Conservation (phyloP, 2,329 filamentous ascomycete genomes). For the Trichophyton schoenleinii region DNA sequence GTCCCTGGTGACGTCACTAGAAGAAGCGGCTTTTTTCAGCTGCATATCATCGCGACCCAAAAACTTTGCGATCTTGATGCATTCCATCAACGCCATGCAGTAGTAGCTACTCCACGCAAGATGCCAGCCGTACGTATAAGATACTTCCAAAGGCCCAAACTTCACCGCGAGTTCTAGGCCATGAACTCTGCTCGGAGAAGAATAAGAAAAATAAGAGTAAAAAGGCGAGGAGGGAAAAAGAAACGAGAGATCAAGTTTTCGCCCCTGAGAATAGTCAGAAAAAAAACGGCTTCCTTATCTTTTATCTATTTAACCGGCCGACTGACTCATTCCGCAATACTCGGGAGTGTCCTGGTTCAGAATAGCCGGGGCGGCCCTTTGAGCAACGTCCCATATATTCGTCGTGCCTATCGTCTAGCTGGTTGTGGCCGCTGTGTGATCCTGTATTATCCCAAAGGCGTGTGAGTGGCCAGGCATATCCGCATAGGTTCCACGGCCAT, state of each 20-base stretch:
- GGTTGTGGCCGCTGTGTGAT: neutral
- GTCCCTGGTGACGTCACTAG: neutral
- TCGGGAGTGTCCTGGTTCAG: neutral
- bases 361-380: neutral
- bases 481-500: neutral
- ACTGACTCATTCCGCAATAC: neutral
- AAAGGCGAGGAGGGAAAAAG: neutral
- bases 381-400: neutral
- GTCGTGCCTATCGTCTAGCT: neutral
- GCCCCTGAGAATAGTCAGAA: neutral
- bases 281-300: neutral
- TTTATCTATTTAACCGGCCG: neutral
- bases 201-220: neutral
- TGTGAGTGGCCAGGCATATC: neutral
- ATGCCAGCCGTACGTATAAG: neutral
- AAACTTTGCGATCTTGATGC: neutral
- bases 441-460: neutral
- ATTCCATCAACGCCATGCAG: neutral
- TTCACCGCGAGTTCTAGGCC: conserved; percentile 2
- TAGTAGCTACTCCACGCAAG: neutral
- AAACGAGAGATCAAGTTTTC: neutral
- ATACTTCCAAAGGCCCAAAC: neutral
- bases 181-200: neutral
- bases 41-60: neutral
- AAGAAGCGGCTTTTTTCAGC: neutral